Base-by-base conservation (phyloP, 2,329 filamentous ascomycete genomes). In the Aspergillus calidoustus region DNA sequence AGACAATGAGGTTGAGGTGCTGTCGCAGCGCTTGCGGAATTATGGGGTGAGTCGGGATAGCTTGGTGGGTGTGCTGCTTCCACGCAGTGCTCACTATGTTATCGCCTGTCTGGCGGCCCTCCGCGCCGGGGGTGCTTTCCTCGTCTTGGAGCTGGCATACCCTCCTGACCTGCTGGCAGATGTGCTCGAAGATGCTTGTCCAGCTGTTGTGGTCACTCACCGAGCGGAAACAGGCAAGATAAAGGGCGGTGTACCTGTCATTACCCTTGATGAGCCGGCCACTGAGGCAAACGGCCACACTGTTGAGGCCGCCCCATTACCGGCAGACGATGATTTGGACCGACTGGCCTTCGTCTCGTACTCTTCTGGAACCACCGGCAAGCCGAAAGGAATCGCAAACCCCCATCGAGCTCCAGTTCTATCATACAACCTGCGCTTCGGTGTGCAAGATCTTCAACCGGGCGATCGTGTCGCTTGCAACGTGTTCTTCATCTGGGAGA, bases 401-500 rank as follows among this genome's bases (percentile, higher is more conserved):
- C 88, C 90, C 2, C 91, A 93, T 74, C 83, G 86, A 69, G 91
- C 91, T 17, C 83, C 91, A 0, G 88, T 93, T 1, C 83, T 86
- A 30, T 93, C 91, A 7, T 93, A 93, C 72, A 82, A 91, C 68
- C 76, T 92, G 65, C 82, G 91, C 74, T 93, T 93, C 70, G 81
- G 79, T 9, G 75, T 93, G 53, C 89, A 87, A 66, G 88, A 93
- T 72, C 80, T 92, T 3, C 77, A 83, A 19, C 88, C 88, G 0
- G 90, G 90, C 17, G 91, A 93, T 68, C 86, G 91, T 7, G 90
- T 93, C 11, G 91, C 91, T n/a, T 93, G 91, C 79, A 94, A 93
- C 80, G 91, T 93, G 62, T 94, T 93, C 76, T 94, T 94, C 72
- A 84, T 93, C 51, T 94, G 91, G 91, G 91, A 94, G 74, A 93